A percentile compares a stretch with the other conserved stretches of the same genome.
Evolutionary conservation across 2,329 filamentous ascomycete genomes (phyloP).

Genomic region (Cercospora citrullina): DNA sequence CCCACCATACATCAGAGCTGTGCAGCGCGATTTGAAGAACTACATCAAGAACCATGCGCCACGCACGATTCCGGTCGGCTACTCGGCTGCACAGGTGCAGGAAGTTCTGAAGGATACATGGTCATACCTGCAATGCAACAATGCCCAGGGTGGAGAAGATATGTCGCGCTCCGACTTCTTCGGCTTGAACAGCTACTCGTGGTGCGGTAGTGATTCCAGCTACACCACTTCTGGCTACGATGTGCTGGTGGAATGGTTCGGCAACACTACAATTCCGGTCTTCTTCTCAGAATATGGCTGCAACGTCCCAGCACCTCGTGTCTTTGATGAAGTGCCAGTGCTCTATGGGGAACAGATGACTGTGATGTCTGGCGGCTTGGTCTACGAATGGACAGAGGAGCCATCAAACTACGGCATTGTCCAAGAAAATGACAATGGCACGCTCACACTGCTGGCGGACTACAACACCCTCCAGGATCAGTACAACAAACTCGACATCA

Average conservation of each 20-base stretch:
- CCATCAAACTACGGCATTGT: constrained; percentile 58
- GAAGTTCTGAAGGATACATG: constrained; percentile 70
- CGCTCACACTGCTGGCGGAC: constrained; percentile 47
- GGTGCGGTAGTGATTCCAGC: constrained; percentile 67
- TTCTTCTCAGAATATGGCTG: constrained; percentile 85
- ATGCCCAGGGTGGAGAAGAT: constrained; percentile 53
- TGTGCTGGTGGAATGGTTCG: constrained; percentile 64
- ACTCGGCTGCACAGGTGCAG: constrained; percentile 74
- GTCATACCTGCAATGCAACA: constrained; percentile 71
- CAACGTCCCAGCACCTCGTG: constrained; percentile 68
- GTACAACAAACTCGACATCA: constrained; percentile 73
- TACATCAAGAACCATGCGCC: constrained; percentile 62
- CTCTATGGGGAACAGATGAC: constrained; percentile 74
- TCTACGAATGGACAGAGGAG: constrained; percentile 80
- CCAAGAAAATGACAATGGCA: constrained; percentile 46
- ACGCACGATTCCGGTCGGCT: constrained; percentile 65
- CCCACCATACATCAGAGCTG: constrained; percentile 61
- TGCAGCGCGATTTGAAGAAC: constrained; percentile 67
- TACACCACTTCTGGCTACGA: constrained; percentile 65
- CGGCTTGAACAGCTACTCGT: constrained; percentile 74
- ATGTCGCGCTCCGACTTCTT: constrained; percentile 71
- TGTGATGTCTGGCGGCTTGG: constrained; percentile 71
- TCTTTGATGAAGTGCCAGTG: constrained; percentile 72
- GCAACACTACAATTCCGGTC: constrained; percentile 66
- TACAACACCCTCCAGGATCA: constrained; percentile 71